Evolutionary conservation across 108 stramenopile genomes (phyloP), one percentile per base, ranked within the genome.

Genomic region (Nitzschia palea): DNA sequence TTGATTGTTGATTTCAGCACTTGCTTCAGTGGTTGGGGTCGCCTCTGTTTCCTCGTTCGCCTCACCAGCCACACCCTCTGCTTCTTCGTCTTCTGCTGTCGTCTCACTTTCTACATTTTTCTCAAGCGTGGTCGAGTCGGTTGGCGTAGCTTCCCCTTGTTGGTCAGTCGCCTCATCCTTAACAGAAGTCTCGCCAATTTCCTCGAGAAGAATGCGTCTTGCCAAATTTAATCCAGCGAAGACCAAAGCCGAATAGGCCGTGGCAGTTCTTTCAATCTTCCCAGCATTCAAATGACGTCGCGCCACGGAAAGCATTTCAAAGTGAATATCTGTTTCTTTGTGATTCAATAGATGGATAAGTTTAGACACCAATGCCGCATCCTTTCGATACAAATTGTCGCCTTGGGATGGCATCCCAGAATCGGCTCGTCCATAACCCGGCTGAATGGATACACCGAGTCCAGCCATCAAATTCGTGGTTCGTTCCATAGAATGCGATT

Each of bases 311-410:
- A 96, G 70, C 74, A 96, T 87, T 71, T 89, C 81, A 70, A 91
- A 96, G 26, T 83, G 66, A 9, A 79, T 65, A 80, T 97, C 96
- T 15, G 96, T 97, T 66, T 98, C 95, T 14, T 82, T 74, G 52
- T 83, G 71, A 18, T 86, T 55, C 61, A 98, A 67, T 32, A 95
- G 72, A 73, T 98, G 96, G 29, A 97, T 76, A 5, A 99, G 66
- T 42, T 90, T 91, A 28, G 95, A 95, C n/a, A 98, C 87, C 48
- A 96, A 63, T 2, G 79, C 79, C 43, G 95, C 90, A 68, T 90
- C 83, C 30, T 78, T 73, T 47, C 44, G 64, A 64, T 62, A 69
- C 62, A n/a, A n/a, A n/a, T 76, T 73, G 44, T 47, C 61, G 18
- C 67, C 69, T 54, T 51, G 33, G 14, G 30, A 18, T 29, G 6